A percentile compares a stretch with the other conserved stretches of the same genome.
phyloP scores from a whole-genome alignment of 2,329 filamentous ascomycete genomes.

The Pseudopithomyces chartarum region DNA sequence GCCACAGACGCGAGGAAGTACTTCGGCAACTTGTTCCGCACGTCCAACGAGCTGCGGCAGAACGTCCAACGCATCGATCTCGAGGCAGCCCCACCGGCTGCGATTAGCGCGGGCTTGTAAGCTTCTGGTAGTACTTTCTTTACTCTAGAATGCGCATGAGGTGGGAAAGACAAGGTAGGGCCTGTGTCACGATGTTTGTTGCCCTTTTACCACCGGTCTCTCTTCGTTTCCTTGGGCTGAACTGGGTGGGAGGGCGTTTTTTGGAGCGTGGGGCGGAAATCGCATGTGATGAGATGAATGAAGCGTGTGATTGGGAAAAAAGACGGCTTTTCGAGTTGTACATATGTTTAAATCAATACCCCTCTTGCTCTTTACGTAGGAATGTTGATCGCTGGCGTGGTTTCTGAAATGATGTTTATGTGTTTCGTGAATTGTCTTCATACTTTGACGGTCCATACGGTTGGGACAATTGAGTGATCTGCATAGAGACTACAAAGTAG shows the following conservation, averaged over 20 bases:
- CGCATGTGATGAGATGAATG: slow-evolving; percentile 14
- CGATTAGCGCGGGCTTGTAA: slow-evolving; percentile 35
- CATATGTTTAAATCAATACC: slow-evolving; percentile 39
- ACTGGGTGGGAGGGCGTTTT: slow-evolving; percentile 17
- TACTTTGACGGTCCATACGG: no score
- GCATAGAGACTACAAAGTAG: no score
- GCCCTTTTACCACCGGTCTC: no score
- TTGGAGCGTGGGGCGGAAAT: not conserved
- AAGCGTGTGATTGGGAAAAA: slow-evolving; percentile 17
- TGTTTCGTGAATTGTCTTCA: no score
- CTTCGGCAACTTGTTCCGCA: slow-evolving; percentile 81
- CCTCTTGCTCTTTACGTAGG: slow-evolving; percentile 29
- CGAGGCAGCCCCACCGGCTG: slow-evolving; percentile 55
- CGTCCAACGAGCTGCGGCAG: slow-evolving; percentile 56
- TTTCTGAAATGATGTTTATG: not conserved
- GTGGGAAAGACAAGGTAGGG: not conserved
- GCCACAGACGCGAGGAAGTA: slow-evolving; percentile 88
- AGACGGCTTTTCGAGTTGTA: slow-evolving; percentile 19
- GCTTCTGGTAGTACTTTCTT: not conserved
- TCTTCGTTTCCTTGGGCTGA: no score
- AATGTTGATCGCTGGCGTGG: not conserved
- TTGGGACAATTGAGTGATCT: no score
- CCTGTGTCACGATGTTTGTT: no score
- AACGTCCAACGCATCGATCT: slow-evolving; percentile 59
- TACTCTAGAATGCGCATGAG: not conserved